Evolutionary conservation across 2,329 filamentous ascomycete genomes (phyloP), one percentile per base, ranked within the genome.

Genomic region (Aureobasidium vineae): DNA sequence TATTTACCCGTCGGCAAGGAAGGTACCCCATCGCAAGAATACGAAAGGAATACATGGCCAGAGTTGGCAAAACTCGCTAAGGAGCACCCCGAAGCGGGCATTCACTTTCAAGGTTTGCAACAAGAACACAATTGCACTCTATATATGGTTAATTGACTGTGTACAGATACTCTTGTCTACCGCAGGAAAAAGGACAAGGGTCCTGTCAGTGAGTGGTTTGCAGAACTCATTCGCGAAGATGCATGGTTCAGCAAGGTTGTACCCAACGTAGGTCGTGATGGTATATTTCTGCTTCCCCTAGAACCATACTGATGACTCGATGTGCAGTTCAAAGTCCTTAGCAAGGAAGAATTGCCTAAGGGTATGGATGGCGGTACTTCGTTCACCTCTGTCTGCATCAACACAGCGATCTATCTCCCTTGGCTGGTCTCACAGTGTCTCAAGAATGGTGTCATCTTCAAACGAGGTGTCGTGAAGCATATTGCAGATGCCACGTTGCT

Each of bases 331-430:
- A 72, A 71, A 53, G 68, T 74, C 2, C 69, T 78, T 5, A 33
- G 70, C 16, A 69, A 73, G 47, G 67, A 68, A 5, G 72, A 75
- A 70, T 79, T 96, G 1, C 85, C 86, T 0, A 72, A 79, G 0
- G 90, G 85, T 21, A 85, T 88, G 63, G 88, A 92, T 68, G 89
- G 88, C 13, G 92, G 87, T 28, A 90, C 86, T 60, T 82, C 84
- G 65, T 97, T 95, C 77, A 91, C 86, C 8, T 94, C 90, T 0
- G 88, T 97, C 47, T 97, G 93, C 79, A 94, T 97, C 76, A 97
- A 98, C 79, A 91, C 91, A 0, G 86, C 90, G 49, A 79, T 97
- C 67, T 98, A 97, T 78, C 86, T 97, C 2, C 87, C 91, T 4
- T 97, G 90, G 86, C 87, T 98, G 0, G 81, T 90, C 0, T 90